phyloP scores from a whole-genome alignment of 257 asterid species.

The Solanum gandarillasii region DNA sequence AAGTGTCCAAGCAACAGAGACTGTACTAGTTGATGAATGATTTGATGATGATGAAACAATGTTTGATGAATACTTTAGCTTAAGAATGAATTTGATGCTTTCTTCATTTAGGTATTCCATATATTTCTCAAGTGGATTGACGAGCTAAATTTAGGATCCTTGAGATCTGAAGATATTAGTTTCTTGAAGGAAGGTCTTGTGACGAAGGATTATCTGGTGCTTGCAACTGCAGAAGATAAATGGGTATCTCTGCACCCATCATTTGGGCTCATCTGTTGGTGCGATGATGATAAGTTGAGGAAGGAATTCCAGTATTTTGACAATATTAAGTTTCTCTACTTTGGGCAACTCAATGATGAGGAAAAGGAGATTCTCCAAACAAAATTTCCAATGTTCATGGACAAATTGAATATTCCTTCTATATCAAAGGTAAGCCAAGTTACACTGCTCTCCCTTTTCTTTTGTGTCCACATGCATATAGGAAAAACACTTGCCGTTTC shows the following conservation, averaged over 20 bases:
- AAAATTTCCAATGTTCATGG: conserved; percentile 38
- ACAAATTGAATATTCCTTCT: conserved; percentile 54
- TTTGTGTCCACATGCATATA: not conserved
- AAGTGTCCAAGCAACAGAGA: not conserved
- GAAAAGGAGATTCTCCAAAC: conserved; percentile 37
- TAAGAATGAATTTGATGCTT: not conserved
- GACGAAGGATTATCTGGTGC: conserved; percentile 51
- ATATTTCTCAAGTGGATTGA: conserved; percentile 70
- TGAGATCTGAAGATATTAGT: conserved; percentile 56
- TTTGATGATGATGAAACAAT: not conserved
- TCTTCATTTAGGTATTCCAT: conserved; percentile 45
- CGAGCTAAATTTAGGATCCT: conserved; percentile 50
- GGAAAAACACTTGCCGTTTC: not conserved
- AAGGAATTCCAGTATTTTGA: conserved; percentile 55
- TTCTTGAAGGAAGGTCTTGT: conserved; percentile 48
- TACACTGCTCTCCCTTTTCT: not conserved
- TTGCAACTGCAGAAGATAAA: conserved; percentile 82
- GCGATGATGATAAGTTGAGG: conserved; percentile 55
- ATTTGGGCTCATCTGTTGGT: conserved; percentile 83
- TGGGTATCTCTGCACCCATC: conserved; percentile 88
- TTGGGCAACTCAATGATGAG: conserved; percentile 46
- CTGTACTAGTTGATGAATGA: not conserved
- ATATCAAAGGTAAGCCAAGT: conserved; percentile 56
- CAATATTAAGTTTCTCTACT: conserved; percentile 55
- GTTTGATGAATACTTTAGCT: not conserved